These are phyloP conservation scores for Solanum megistacrolobum DNA, from an alignment of 257 asterid species.

Conservation along the genomic window DNA sequence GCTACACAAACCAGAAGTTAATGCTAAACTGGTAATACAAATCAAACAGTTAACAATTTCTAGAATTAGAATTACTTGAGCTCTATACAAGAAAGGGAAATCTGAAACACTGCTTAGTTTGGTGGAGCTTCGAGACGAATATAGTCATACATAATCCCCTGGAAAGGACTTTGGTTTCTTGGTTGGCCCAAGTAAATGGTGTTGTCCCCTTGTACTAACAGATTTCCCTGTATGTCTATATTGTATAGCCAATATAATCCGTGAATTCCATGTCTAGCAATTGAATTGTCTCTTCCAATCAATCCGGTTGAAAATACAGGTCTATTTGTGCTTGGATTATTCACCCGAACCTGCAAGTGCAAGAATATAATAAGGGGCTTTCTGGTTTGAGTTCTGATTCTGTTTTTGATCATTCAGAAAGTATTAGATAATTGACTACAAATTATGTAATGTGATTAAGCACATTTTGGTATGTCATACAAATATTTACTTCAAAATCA, in stretches of 20 bases:
- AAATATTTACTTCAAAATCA: too few relatives aligned
- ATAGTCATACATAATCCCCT: constrained; percentile 67
- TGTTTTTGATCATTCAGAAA: background rate
- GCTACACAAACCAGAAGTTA: background rate
- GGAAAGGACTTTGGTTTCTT: constrained; percentile 40
- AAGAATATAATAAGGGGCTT: background rate
- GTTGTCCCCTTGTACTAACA: constrained; percentile 37
- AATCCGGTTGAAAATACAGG: constrained; percentile 42
- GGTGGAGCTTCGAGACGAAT: constrained; percentile 54
- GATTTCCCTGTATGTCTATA: constrained; percentile 29
- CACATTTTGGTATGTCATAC: background rate
- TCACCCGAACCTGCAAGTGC: constrained; percentile 39
- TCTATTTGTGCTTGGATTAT: constrained; percentile 22
- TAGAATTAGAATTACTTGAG: background rate
- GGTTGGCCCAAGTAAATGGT: constrained; percentile 51
- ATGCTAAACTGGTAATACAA: background rate
- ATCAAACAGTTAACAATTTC: background rate
- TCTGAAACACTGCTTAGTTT: background rate
- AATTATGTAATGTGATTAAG: background rate
- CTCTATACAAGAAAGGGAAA: background rate
- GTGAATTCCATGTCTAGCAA: constrained; percentile 79
- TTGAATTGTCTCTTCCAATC: constrained; percentile 72
- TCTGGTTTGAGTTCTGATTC: background rate
- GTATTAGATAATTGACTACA: background rate
- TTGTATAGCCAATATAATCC: constrained; percentile 63